phyloP scores from a whole-genome alignment of 108 stramenopile genomes.

The Skeletonema marinoi region DNA sequence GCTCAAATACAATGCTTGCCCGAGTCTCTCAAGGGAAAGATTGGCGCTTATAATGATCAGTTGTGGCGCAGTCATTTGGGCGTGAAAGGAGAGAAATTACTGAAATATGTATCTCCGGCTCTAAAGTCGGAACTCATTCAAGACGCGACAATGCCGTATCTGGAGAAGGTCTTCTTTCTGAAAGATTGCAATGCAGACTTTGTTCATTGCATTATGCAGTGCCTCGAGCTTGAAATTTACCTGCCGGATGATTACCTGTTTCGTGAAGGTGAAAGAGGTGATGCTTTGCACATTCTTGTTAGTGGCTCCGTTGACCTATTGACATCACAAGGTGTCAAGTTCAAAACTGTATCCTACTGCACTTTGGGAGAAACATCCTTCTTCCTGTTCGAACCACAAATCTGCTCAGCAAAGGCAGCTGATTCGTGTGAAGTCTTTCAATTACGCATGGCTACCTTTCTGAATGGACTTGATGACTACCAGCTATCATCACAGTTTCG shows the following conservation, averaged over 20 bases:
- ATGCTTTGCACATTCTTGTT: constrained; percentile 34
- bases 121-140: constrained; percentile 35
- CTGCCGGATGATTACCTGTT: constrained; percentile 39
- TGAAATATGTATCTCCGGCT: constrained; percentile 42
- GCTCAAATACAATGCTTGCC: constrained; percentile 36
- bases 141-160: constrained; percentile 25
- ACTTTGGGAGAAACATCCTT: constrained; percentile 52
- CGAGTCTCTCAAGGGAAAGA: constrained; percentile 30
- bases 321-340: constrained; percentile 44
- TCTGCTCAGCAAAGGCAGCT: constrained; percentile 41
- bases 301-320: constrained; percentile 45
- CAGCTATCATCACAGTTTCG: constrained; percentile 17
- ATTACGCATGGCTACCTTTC: constrained; percentile 35
- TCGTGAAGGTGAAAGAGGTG: constrained; percentile 42
- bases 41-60: constrained; percentile 45
- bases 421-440: constrained; percentile 49
- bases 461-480: constrained; percentile 26
- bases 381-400: constrained; percentile 48
- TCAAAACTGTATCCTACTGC: constrained; percentile 51
- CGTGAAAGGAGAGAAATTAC: constrained; percentile 40
- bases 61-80: constrained; percentile 58
- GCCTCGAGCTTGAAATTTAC: constrained; percentile 42
- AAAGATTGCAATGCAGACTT: constrained; percentile 36
- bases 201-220: constrained; percentile 22
- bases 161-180: constrained; percentile 45